Evolutionary conservation across 2,329 filamentous ascomycete species (phyloP), one percentile per base, ranked within the genome.

Genomic region (Corinectria fuckeliana): DNA sequence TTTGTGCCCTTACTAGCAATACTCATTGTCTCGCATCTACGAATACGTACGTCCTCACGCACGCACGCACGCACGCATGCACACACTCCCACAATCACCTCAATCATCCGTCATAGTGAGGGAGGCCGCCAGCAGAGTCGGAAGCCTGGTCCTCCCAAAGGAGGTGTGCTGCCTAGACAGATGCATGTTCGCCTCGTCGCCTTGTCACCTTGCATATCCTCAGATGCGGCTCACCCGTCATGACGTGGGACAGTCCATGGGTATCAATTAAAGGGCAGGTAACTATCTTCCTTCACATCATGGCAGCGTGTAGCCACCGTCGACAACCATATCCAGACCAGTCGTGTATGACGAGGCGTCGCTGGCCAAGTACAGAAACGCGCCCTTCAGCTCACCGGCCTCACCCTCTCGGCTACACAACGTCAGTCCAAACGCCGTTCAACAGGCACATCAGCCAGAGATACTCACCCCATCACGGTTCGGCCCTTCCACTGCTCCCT

Each of bases 321-420:
- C 91, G 47, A 93, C 85, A 63, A 91, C 78, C 59, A 95, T 81
- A 74, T 93, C 89, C 9, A 85, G 81, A 0, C 87, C 92, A 8
- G 91, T 96, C 16, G 89, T 92, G 77, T 92, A 96, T 53, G 87
- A 91, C n/a, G 89, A 86, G 4, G 91, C 91, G 75, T 96, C 91
- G 13, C 88, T 91, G 16, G 91, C 90, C 56, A 96, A 81, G 76
- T 93, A 95, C 47, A 96, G 77, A 74, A 91, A 96, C 16, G 89
- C 89, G 18, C 91, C 92, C 80, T 94, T 93, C 68, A 96, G 81
- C 80, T 96, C 92, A 60, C 86, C 84, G 3, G 86, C 80, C 64
- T 88, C 81, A 9, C 89, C 92, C 72, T 93, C 89, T 65, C 92
- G 85, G 47, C 86, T 85, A 36, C 16, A 45, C 41, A 49, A 41